Evolutionary conservation across 495 filamentous ascomycete species (phyloP).

Genomic region (Neurospora sublineolata): DNA sequence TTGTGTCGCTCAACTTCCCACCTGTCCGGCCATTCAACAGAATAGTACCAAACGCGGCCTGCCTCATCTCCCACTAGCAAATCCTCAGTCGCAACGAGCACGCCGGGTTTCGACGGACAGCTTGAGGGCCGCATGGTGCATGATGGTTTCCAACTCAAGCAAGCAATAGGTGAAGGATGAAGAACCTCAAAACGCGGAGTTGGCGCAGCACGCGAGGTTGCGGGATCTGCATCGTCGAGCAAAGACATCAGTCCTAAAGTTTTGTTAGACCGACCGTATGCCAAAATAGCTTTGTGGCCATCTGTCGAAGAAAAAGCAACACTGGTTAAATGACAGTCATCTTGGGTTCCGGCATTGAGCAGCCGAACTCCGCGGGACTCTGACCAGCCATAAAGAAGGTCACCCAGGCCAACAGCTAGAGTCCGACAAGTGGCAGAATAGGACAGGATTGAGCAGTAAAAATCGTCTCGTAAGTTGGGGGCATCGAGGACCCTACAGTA

Average conservation of each 20-base stretch:
- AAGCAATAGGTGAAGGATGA: conserved; percentile 62
- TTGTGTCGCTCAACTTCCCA: conserved; percentile 43
- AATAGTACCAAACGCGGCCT: conserved; percentile 82
- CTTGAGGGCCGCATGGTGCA: conserved; percentile 30
- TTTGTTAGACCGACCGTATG: conserved; percentile 67
- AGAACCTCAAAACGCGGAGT: conserved; percentile 59
- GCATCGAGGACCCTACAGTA: conserved; percentile 65
- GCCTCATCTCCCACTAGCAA: conserved; percentile 79
- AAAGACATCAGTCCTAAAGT: conserved; percentile 42
- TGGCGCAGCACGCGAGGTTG: neutral
- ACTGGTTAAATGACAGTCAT: conserved; percentile 54
- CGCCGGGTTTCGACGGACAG: conserved; percentile 21
- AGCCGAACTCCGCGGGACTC: conserved; percentile 45
- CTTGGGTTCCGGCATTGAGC: conserved; percentile 28
- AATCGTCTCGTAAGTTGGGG: conserved; percentile 80
- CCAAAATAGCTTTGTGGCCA: conserved; percentile 70
- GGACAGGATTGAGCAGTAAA: conserved; percentile 84
- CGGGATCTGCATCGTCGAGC: conserved; percentile 23
- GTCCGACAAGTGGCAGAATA: conserved; percentile 64
- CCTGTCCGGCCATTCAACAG: conserved; percentile 68
- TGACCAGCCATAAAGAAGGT: conserved; percentile 81
- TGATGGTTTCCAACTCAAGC: conserved; percentile 56
- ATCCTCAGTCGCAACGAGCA: conserved; percentile 53
- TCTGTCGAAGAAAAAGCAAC: conserved; percentile 75
- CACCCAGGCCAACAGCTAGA: conserved; percentile 73